Conservation (phyloP, 2,329 filamentous ascomycete genomes). For the Ophiostoma ulmi region DNA sequence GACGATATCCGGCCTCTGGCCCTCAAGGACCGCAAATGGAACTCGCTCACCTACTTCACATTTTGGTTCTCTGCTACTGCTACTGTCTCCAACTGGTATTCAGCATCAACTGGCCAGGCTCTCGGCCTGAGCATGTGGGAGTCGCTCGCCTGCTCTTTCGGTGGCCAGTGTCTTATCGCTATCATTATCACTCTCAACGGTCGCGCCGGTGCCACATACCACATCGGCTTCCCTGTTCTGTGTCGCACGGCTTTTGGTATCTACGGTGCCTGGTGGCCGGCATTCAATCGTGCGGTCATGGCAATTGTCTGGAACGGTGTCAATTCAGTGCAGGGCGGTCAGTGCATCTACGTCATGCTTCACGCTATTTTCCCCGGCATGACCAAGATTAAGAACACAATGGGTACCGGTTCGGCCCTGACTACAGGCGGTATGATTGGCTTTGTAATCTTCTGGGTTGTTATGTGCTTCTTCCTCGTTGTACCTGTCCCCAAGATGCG, state of each 20-base stretch:
- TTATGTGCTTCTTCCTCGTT: constrained; percentile 31
- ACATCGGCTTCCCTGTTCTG: constrained; percentile 41
- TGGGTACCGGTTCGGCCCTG: constrained; percentile 22
- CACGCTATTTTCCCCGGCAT: constrained; percentile 41
- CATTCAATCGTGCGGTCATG: constrained; percentile 42
- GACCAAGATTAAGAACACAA: constrained; percentile 36
- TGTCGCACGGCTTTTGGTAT: constrained; percentile 42
- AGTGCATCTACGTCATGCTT: constrained; percentile 36
- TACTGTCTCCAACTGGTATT: constrained; percentile 39
- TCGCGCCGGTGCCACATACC: constrained; percentile 33
- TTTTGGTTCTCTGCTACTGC: constrained; percentile 42
- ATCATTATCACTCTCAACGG: constrained; percentile 41
- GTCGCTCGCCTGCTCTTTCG: constrained; percentile 38
- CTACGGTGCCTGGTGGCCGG: constrained; percentile 40
- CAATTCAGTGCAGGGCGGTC: constrained; percentile 17
- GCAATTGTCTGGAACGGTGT: constrained; percentile 31
- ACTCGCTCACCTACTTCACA: constrained; percentile 37
- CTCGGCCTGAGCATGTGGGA: constrained; percentile 48
- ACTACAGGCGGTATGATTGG: constrained; percentile 22
- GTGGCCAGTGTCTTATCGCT: constrained; percentile 40
- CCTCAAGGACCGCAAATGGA: constrained; percentile 38
- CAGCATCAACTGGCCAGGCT: constrained; percentile 35
- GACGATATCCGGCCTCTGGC: constrained; percentile 15
- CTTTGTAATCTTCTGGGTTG: constrained; percentile 21
- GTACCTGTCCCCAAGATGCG: constrained; percentile 25